These are phyloP conservation scores for Cylindrotheca closterium DNA, from an alignment of 108 stramenopile species.

Conservation along the genomic window DNA sequence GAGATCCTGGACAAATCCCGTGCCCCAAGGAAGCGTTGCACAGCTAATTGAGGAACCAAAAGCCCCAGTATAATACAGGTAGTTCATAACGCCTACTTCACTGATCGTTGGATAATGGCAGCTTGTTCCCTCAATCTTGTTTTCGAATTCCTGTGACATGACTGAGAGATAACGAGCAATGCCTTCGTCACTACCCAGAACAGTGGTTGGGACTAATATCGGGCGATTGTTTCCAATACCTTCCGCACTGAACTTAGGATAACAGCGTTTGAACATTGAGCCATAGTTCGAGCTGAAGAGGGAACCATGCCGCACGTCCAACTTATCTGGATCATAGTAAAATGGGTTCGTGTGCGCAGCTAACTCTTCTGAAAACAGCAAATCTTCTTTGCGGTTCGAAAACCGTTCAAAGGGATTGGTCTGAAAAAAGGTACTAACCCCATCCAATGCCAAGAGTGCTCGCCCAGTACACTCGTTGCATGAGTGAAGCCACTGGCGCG, in stretches of 20 bases:
- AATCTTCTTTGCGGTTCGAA: slow-evolving; percentile 33
- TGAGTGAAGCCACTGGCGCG: slow-evolving; percentile 44
- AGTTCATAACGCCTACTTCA: slow-evolving; percentile 49
- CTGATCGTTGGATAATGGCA: slow-evolving; percentile 35
- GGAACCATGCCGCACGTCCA: not conserved
- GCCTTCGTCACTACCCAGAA: slow-evolving; percentile 48
- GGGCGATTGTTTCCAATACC: slow-evolving; percentile 9
- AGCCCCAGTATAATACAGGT: slow-evolving; percentile 47
- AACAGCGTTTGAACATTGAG: not conserved
- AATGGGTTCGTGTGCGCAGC: slow-evolving; percentile 31
- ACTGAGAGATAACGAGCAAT: slow-evolving; percentile 40
- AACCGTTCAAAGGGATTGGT: slow-evolving; percentile 7
- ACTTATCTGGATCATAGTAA: slow-evolving; percentile 31
- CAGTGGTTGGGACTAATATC: slow-evolving; percentile 43
- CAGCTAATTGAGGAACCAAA: slow-evolving; percentile 6
- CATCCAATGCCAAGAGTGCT: slow-evolving; percentile 43
- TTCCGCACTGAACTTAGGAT: not conserved
- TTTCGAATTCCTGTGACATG: slow-evolving; percentile 47
- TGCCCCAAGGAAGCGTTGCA: not conserved
- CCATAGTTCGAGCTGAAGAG: not conserved
- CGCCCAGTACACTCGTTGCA: slow-evolving; percentile 53
- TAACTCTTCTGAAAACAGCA: slow-evolving; percentile 46
- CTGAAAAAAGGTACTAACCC: slow-evolving; percentile 47
- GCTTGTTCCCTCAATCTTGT: slow-evolving; percentile 31
- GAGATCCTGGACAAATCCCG: not conserved